Percentiles rank a stretch among this genome's conserved stretches.
Evolutionary conservation across 371 early-diverging fungal species (phyloP).

Genomic region (Rhizoclosmatium hyalinum): DNA sequence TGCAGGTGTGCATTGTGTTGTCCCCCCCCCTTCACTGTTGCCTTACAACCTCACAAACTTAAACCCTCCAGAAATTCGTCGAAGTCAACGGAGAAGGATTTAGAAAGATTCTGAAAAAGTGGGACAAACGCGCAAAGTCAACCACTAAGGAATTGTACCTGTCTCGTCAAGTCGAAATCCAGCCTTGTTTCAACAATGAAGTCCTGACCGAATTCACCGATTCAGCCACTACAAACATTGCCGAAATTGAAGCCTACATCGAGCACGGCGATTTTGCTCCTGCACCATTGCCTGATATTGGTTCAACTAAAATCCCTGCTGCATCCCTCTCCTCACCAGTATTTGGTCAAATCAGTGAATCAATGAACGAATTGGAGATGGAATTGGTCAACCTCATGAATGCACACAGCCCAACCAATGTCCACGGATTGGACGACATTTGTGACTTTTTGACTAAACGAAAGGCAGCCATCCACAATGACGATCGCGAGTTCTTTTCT

Average conservation of each 20-base stretch:
- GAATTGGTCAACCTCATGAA: slow-evolving; percentile 67
- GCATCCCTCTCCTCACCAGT: neutral
- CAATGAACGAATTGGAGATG: slow-evolving; percentile 67
- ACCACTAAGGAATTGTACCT: slow-evolving; percentile 95
- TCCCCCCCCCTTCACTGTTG: neutral
- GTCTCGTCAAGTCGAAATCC: slow-evolving; percentile 91
- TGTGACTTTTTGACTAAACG: slow-evolving; percentile 68
- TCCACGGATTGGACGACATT: slow-evolving; percentile 46
- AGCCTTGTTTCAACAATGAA: slow-evolving; percentile 94
- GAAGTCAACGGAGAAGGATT: slow-evolving; percentile 95
- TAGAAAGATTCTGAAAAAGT: slow-evolving; percentile 96
- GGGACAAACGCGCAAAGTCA: slow-evolving; percentile 95
- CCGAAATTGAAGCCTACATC: slow-evolving; percentile 66
- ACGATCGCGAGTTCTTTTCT: slow-evolving; percentile 62
- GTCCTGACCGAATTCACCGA: slow-evolving; percentile 89
- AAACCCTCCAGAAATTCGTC: slow-evolving; percentile 81
- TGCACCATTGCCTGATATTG: neutral
- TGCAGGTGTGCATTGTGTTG: slow-evolving; percentile 69
- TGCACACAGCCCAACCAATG: slow-evolving; percentile 45
- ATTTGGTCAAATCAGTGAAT: slow-evolving; percentile 29
- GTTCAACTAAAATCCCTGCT: neutral
- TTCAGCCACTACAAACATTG: slow-evolving; percentile 70
- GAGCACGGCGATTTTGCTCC: slow-evolving; percentile 41
- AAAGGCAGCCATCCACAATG: slow-evolving; percentile 40
- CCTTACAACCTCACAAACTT: neutral